Base-by-base conservation (phyloP, 177 flowering plant species). In the Vitis hybrid region DNA sequence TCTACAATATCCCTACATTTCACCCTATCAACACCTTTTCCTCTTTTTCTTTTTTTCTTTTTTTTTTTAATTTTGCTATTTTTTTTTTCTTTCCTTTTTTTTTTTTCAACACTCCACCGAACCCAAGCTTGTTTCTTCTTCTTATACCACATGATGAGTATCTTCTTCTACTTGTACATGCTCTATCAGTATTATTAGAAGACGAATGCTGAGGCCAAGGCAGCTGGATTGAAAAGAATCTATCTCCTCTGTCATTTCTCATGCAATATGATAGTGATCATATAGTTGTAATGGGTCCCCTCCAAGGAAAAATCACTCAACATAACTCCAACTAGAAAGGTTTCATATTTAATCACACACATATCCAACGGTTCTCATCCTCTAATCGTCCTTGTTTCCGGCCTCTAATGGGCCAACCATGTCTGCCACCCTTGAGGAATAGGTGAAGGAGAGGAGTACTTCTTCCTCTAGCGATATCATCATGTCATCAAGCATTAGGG, bases 281-380 rank as follows among this genome's bases (percentile, higher is more conserved):
- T 18, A 17, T 9, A 45, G 30, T 45, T 4, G 21, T 59, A 30
- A 19, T 17, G 71, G 71, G 65, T 48, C 63, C 71, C 45, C 18
- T 14, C 3, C 10, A 34, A 61, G 21, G 67, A 23, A 39, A 15
- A 18, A 14, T 52, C 66, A 13, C 19, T 3, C 10, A 51, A 54
- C 2, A 73, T 60, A 54, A 67, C 55, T 67, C 70, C 75, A 67
- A 61, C 30, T 0, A 67, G 50, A 14, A 67, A 61, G 18, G 56
- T n/a, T 61, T 66, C 74, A 64, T 64, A 52, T 70, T 70, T 69
- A 12, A 57, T 48, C 9, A 8, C 8, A 23, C 13, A 23, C 30
- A 26, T 26, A 26, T 39, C 45, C 45, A 39, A 39, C 9, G 45
- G 45, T 39, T 62, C 51, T 34, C 34, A 1, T 34, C 10, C 15